Conservation (phyloP, 257 asterid species). For the Haberlea rhodopensis region DNA sequence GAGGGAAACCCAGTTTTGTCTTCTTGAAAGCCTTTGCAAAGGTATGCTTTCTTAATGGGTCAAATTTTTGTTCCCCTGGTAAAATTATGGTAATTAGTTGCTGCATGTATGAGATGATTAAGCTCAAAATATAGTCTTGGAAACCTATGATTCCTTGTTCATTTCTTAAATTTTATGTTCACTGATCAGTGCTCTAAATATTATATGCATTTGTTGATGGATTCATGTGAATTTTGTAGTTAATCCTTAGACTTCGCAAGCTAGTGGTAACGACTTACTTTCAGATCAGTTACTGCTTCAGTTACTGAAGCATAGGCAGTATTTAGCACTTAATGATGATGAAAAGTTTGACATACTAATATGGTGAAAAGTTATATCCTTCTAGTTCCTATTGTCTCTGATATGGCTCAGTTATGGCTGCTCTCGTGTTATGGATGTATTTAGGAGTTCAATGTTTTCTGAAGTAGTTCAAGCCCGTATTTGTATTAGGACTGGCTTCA, state of each 20-base stretch:
- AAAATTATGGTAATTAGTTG: conserved; percentile 10
- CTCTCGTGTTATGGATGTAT: no score
- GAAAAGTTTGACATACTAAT: no score
- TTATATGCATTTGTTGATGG: background rate
- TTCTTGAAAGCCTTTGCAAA: conserved; percentile 39
- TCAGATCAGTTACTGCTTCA: background rate
- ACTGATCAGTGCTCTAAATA: background rate
- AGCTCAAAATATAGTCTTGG: background rate
- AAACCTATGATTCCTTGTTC: background rate
- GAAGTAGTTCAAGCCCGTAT: no score
- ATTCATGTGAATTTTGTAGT: background rate
- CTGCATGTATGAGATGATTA: background rate
- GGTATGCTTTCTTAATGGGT: conserved; percentile 39
- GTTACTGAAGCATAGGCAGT: no score
- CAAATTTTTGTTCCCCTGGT: conserved; percentile 13
- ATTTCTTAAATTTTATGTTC: background rate
- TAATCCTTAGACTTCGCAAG: conserved; percentile 1
- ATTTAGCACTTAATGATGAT: no score
- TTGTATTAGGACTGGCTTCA: no score
- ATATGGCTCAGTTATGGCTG: no score
- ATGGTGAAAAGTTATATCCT: no score
- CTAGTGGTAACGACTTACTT: no score
- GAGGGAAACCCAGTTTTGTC: conserved; percentile 32
- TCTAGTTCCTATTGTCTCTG: no score
- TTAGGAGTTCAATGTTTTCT: no score